phyloP scores from a whole-genome alignment of 2,329 filamentous ascomycete species.

The Fusarium proliferatum region DNA sequence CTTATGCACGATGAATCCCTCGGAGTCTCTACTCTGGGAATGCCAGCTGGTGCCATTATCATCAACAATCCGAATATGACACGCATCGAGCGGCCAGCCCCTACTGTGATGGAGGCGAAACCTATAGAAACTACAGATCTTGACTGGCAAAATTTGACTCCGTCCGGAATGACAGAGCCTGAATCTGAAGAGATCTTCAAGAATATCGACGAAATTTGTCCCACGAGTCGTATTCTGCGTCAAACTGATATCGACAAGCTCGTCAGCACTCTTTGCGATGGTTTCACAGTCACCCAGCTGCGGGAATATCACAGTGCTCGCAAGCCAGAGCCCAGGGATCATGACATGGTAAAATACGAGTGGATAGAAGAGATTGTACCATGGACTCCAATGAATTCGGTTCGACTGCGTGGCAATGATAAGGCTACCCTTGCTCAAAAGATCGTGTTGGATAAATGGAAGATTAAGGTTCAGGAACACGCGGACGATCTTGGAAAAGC shows the following conservation, averaged over 20 bases:
- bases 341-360: slow-evolving; percentile 38
- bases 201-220: slow-evolving; percentile 63
- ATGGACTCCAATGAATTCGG: slow-evolving; percentile 50
- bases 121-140: slow-evolving; percentile 25
- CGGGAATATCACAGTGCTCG: slow-evolving; percentile 52
- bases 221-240: slow-evolving; percentile 54
- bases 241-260: slow-evolving; percentile 57
- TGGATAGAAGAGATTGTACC: slow-evolving; percentile 57
- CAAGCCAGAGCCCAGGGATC: neutral
- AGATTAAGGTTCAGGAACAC: slow-evolving; percentile 59
- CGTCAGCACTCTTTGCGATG: slow-evolving; percentile 50
- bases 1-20: slow-evolving; percentile 48
- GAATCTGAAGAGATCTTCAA: slow-evolving; percentile 52
- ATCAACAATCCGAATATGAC: slow-evolving; percentile 54
- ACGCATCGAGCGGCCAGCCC: slow-evolving; percentile 25
- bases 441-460: slow-evolving; percentile 63
- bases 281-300: slow-evolving; percentile 62
- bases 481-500: slow-evolving; percentile 56
- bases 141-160: slow-evolving; percentile 49
- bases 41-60: slow-evolving; percentile 58
- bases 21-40: slow-evolving; percentile 50
- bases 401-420: slow-evolving; percentile 27
- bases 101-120: slow-evolving; percentile 35
- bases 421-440: slow-evolving; percentile 57
- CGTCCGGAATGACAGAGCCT: slow-evolving; percentile 41